These are phyloP conservation scores for Populus tremula DNA, from an alignment of 345 rosid genomes.

Conservation along the genomic window DNA sequence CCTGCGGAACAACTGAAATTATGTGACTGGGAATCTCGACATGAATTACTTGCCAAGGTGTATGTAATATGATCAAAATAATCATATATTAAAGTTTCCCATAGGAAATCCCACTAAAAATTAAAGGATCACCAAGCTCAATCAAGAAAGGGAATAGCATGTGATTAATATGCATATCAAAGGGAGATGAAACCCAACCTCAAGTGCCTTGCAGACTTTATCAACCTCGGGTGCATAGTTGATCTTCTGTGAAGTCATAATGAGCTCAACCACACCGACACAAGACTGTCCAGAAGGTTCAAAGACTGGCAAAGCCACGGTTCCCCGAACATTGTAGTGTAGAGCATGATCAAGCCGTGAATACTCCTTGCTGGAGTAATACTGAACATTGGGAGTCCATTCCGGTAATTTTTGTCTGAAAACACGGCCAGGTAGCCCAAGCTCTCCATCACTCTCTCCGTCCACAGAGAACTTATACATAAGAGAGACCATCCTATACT, in stretches of 20 bases:
- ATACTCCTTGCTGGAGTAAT: conserved; percentile 77
- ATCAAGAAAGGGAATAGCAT: neutral
- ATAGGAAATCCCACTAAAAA: neutral
- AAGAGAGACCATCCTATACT: conserved; percentile 81
- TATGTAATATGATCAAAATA: neutral
- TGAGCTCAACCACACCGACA: conserved; percentile 88
- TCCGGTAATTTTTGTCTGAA: conserved; percentile 77
- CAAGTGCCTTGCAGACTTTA: conserved; percentile 95
- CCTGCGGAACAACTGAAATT: conserved; percentile 58
- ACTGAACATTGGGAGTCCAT: conserved; percentile 95
- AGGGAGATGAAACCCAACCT: conserved; percentile 56
- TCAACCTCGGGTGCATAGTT: conserved; percentile 91
- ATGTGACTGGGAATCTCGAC: conserved; percentile 33
- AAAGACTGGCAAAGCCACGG: conserved; percentile 89
- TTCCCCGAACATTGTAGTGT: conserved; percentile 68
- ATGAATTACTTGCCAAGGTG: neutral
- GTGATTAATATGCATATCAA: neutral
- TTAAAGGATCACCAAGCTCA: neutral
- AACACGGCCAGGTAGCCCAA: conserved; percentile 97
- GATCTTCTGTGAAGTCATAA: conserved; percentile 79
- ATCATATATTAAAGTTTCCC: neutral
- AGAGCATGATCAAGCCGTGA: conserved; percentile 75
- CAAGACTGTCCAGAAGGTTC: conserved; percentile 75
- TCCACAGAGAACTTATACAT: conserved; percentile 73
- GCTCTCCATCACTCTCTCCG: conserved; percentile 62